Percentiles rank a stretch among this genome's conserved stretches.
These are phyloP conservation scores for Claviceps sp. DNA, from an alignment of 2,329 filamentous ascomycete species.

Conservation along the genomic window DNA sequence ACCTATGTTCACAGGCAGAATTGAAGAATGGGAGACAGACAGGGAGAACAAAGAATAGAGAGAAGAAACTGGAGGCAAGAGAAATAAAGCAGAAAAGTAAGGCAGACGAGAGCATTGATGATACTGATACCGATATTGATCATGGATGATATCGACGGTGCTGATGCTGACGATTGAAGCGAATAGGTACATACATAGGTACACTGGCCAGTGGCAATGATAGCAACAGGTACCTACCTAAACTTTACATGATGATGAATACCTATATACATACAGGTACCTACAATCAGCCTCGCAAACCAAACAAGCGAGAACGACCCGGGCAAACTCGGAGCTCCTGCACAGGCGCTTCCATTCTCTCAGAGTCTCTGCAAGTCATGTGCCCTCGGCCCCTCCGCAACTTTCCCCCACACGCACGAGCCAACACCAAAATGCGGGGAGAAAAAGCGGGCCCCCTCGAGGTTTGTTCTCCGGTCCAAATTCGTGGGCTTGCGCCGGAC, in stretches of 20 bases:
- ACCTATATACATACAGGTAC: background rate
- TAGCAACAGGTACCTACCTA: too few species aligned
- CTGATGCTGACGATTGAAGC: too few species aligned
- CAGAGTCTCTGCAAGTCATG: background rate
- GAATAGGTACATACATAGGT: too few species aligned
- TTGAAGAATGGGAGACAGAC: background rate
- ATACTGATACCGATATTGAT: background rate
- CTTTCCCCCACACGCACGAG: background rate
- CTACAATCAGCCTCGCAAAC: too few species aligned
- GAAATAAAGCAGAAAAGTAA: slow-evolving; percentile 4
- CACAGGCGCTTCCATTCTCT: too few species aligned
- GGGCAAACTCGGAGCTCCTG: background rate
- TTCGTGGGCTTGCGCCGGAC: slow-evolving; percentile 14
- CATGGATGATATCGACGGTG: background rate
- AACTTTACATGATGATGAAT: too few species aligned
- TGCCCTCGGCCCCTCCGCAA: background rate
- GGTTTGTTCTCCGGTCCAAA: slow-evolving; percentile 20
- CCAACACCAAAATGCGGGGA: background rate
- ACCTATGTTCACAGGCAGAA: background rate
- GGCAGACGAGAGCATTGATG: background rate
- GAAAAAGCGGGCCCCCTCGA: too few species aligned
- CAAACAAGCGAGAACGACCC: background rate
- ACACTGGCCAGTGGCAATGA: too few species aligned
- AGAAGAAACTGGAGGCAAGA: background rate
- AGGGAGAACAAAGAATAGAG: background rate